Conservation (phyloP, 228 moss, liverwort and hornwort genomes). For the Sphagnum fallax region DNA sequence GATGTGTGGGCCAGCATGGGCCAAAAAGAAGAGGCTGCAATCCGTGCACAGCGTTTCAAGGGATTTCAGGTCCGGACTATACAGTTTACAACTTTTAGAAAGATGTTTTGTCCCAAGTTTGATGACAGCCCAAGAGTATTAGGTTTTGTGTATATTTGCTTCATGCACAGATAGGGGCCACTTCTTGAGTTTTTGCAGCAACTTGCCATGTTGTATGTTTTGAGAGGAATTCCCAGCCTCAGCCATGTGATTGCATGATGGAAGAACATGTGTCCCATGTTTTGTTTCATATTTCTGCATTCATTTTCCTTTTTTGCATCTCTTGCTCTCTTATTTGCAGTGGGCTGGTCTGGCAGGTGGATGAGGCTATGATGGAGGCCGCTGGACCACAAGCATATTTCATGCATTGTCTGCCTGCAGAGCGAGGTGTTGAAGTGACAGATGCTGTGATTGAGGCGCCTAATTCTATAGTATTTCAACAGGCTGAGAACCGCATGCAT, state of each 20-base stretch:
- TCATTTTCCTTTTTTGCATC: no score
- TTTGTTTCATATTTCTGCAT: no score
- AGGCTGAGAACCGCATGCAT: constrained; percentile 72
- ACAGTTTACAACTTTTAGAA: no score
- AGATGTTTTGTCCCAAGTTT: background rate
- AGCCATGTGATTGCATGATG: no score
- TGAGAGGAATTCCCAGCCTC: no score
- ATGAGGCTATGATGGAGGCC: constrained; percentile 71
- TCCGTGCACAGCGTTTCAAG: constrained; percentile 69
- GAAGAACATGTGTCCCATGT: no score
- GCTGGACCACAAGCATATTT: constrained; percentile 79
- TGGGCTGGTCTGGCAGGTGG: constrained; percentile 37
- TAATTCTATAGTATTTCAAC: constrained; percentile 58
- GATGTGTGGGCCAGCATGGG: constrained; percentile 99
- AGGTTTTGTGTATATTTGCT: background rate
- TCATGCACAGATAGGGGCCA: background rate
- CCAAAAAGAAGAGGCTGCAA: constrained; percentile 82
- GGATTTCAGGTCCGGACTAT: constrained; percentile 60
- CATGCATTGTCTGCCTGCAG: constrained; percentile 98
- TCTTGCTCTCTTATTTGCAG: no score
- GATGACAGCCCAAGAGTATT: background rate
- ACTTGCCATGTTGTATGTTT: background rate
- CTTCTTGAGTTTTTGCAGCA: background rate
- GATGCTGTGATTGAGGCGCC: constrained; percentile 76
- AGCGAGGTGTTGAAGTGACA: constrained; percentile 89